phyloP scores from a whole-genome alignment of 805 yeast genomes.

The Saturnispora diversa region DNA sequence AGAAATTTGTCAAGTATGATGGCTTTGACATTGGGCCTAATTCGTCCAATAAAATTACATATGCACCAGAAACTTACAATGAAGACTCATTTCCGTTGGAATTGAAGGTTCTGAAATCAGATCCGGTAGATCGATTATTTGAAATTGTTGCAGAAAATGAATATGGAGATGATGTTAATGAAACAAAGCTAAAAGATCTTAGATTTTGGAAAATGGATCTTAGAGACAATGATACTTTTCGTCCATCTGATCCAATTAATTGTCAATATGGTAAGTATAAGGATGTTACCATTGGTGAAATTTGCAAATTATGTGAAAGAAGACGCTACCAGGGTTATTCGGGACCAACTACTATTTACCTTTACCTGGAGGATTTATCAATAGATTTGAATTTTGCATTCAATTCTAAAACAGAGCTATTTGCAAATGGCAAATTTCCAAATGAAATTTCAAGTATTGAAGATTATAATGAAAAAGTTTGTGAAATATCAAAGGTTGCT shows the following conservation, averaged over 20 bases:
- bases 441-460: too few species aligned
- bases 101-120: constrained; percentile 49
- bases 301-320: constrained; percentile 34
- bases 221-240: constrained; percentile 62
- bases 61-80: constrained; percentile 42
- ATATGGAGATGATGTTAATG: constrained; percentile 26
- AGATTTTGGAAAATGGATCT: constrained; percentile 59
- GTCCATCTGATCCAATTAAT: constrained; percentile 45
- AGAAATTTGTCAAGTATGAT: constrained; percentile 48
- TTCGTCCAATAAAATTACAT: constrained; percentile 36
- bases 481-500: constrained; percentile 11
- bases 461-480: too few species aligned
- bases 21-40: constrained; percentile 78
- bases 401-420: constrained; percentile 17
- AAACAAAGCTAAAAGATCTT: constrained; percentile 25
- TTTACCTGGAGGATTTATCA: constrained; percentile 58
- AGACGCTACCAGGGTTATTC: constrained; percentile 30
- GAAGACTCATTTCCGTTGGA: constrained; percentile 40
- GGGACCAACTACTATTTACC: constrained; percentile 39
- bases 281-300: constrained; percentile 39
- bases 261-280: constrained; percentile 21
- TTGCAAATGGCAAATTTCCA: constrained; percentile 10
- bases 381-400: constrained; percentile 33
- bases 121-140: constrained; percentile 43
- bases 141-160: constrained; percentile 40